phyloP scores from a whole-genome alignment of 2,329 filamentous ascomycete genomes.

The Xylariaceae sp. region DNA sequence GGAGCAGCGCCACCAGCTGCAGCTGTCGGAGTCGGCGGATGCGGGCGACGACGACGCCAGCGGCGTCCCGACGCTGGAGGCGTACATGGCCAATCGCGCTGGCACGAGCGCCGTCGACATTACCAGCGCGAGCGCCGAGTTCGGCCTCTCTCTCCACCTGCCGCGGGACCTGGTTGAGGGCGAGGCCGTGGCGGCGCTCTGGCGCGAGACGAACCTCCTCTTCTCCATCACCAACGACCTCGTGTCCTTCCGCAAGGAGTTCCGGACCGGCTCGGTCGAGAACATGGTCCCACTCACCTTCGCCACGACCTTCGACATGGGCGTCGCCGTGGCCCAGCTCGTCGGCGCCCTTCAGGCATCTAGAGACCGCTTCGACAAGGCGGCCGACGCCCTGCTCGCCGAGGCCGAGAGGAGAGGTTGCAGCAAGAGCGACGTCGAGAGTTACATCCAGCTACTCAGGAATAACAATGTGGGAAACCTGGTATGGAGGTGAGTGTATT shows the following conservation, averaged over 20 bases:
- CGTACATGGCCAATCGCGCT: constrained; percentile 21
- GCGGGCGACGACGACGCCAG: no score
- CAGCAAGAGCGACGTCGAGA: not conserved
- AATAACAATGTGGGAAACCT: constrained; percentile 13
- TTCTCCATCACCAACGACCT: constrained; percentile 23
- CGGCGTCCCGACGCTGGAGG: constrained; percentile 16
- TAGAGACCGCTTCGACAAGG: constrained; percentile 8
- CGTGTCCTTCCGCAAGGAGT: constrained; percentile 14
- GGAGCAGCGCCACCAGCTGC: constrained; percentile 18
- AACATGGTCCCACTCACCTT: constrained; percentile 8
- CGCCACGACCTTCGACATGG: constrained; percentile 2
- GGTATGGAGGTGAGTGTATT: constrained; percentile 11
- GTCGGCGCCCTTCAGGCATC: constrained; percentile 1
- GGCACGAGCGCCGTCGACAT: constrained; percentile 23
- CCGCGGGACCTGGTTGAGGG: constrained; percentile 12
- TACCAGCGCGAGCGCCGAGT: constrained; percentile 17
- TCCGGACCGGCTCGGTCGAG: constrained; percentile 5
- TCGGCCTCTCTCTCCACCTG: constrained; percentile 9
- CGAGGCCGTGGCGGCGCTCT: constrained; percentile 15
- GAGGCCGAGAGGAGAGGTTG: not conserved
- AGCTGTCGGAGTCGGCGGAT: no score
- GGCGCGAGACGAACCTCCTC: constrained; percentile 21
- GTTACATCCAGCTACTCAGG: constrained; percentile 7
- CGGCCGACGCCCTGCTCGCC: constrained; percentile 1
- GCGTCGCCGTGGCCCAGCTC: not conserved